Percentiles rank a stretch among this genome's conserved stretches.
Conservation (phyloP, 2,329 filamentous ascomycete species). For the Epichloe baconii region DNA sequence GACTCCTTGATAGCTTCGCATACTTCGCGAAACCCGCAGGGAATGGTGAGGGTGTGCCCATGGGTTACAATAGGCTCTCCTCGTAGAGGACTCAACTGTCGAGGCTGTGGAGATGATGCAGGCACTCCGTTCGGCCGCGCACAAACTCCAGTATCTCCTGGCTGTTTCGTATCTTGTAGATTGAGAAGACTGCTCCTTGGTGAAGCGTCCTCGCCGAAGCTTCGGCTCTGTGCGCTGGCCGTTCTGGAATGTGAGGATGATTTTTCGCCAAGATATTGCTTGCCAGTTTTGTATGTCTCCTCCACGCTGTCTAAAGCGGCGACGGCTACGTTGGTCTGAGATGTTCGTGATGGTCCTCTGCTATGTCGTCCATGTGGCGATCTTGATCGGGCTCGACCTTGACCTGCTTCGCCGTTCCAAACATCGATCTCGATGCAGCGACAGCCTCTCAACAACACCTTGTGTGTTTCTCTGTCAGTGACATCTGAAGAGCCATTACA, state of each 20-base stretch:
- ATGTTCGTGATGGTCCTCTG: constrained; percentile 33
- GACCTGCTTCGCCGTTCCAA: constrained; percentile 58
- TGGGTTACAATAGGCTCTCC: constrained; percentile 73
- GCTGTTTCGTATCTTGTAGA: constrained; percentile 18
- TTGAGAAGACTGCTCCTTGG: constrained; percentile 18
- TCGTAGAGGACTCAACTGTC: constrained; percentile 18
- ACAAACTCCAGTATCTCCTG: constrained; percentile 22
- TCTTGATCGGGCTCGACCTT: constrained; percentile 22
- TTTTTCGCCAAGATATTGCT: constrained; percentile 17
- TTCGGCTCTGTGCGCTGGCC: constrained; percentile 24
- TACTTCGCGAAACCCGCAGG: constrained; percentile 78
- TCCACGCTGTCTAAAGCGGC: constrained; percentile 25
- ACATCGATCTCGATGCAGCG: constrained; percentile 92
- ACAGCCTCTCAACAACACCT: constrained; percentile 65
- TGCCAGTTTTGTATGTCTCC: constrained; percentile 16
- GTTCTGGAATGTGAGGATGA: constrained; percentile 24
- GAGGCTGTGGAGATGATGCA: background rate
- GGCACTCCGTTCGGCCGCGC: constrained; percentile 5
- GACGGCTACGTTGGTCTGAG: constrained; percentile 30
- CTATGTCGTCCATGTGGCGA: constrained; percentile 30
- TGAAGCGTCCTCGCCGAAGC: constrained; percentile 16
- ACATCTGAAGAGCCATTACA: background rate
- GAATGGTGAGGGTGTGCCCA: constrained; percentile 69
- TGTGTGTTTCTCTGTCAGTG: constrained; percentile 2
- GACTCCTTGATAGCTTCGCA: constrained; percentile 67